Base-by-base conservation (phyloP, 208 protist genomes). In the Trypanosoma avium region DNA sequence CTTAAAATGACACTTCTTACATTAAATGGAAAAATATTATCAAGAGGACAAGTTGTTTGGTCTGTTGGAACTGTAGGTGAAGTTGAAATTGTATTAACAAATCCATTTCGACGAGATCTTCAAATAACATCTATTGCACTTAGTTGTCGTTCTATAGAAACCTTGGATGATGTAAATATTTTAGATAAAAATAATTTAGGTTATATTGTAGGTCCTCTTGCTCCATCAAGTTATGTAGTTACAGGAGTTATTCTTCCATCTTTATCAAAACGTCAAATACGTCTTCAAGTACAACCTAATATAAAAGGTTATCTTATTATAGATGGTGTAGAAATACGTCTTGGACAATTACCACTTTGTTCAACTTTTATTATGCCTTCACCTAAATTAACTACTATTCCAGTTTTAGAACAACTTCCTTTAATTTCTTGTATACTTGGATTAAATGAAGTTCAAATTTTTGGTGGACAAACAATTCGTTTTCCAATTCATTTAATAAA, bases 1-100 rank as follows among this genome's bases (percentile, higher is more conserved):
- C 74, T 94, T 22, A 92, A 91, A 61, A 77, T 93, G 63, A 96
- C 90, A 19, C 65, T 92, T 4, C 68, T 96, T 38, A 86, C 75
- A 47, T 72, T 96, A n/a, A 90, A 96, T 65, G 87, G 87, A 19
- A 75, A 79, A 24, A 62, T 78, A 36, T 74, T 96, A 5, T 43
- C 70, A 33, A 61, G 65, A 17, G 90, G 81, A 33, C 68, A 84
- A 27, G 82, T 90, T 2, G 86, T 96, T 62, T 96, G 90, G 88
- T 81, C 77, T 13, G 87, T 88, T 13, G 87, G 86, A 46, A 86
- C 88, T 58, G 87, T 91, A 33, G 82, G 83, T 27, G 79, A 87
- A 15, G 81, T 93, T n/a, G 69, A 78, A 24, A 24, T 94, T 13
- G 80, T 82, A 26, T 63, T 96, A 26, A 75, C 66, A 52, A 96